Percentiles rank a stretch among this genome's conserved stretches.
These are phyloP conservation scores for Sporothrix inflata DNA, from an alignment of 2,329 filamentous ascomycete species.

Conservation along the genomic window DNA sequence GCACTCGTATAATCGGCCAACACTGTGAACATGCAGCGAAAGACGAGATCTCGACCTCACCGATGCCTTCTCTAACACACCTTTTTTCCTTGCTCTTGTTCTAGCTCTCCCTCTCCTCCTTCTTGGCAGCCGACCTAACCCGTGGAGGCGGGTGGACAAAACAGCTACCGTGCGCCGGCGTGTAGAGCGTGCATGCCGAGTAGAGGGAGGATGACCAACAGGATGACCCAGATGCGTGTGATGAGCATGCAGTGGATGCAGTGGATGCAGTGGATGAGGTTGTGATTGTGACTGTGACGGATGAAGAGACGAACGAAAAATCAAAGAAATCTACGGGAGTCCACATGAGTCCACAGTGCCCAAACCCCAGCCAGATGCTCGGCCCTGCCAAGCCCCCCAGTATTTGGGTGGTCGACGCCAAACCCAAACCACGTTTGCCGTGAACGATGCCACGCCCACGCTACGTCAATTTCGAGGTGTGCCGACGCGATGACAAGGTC, in stretches of 20 bases:
- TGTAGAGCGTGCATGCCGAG: background rate
- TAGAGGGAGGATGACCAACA: background rate
- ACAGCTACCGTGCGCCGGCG: background rate
- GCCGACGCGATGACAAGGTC: background rate
- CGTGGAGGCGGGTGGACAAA: background rate
- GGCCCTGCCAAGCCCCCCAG: background rate
- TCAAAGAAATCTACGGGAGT: background rate
- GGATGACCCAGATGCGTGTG: background rate
- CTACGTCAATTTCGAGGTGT: background rate
- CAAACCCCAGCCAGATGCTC: background rate
- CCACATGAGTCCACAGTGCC: constrained; percentile 1
- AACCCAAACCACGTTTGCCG: background rate
- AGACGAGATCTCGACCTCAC: background rate
- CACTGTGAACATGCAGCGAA: background rate
- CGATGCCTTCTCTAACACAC: background rate
- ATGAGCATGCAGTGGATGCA: background rate
- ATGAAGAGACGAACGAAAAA: background rate
- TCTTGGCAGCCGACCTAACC: background rate
- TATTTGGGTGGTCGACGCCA: background rate
- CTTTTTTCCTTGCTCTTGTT: background rate
- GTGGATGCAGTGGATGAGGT: background rate
- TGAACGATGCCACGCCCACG: constrained; percentile 1
- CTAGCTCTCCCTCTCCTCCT: background rate
- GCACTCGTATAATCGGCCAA: background rate
- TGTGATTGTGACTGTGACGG: background rate